A percentile compares a stretch with the other conserved stretches of the same genome.
phyloP scores from a whole-genome alignment of 2,329 filamentous ascomycete species.

The Alternaria sp. region DNA sequence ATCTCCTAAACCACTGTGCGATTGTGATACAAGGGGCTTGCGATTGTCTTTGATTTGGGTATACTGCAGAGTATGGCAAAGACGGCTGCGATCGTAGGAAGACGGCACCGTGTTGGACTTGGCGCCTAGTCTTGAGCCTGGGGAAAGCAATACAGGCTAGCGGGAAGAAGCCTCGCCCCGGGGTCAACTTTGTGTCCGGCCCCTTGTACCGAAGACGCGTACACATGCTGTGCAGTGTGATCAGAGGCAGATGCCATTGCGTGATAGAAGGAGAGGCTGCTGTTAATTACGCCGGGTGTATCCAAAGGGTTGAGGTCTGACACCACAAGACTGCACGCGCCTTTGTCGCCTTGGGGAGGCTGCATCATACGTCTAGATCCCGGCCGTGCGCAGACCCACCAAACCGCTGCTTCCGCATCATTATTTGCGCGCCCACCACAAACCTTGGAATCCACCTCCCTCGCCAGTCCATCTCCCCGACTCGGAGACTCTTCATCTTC shows the following conservation, averaged over 20 bases:
- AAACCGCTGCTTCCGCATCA: slow-evolving; percentile 12
- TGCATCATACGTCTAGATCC: not conserved
- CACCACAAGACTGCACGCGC: not conserved
- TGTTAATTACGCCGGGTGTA: not conserved
- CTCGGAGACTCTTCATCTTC: slow-evolving; percentile 16
- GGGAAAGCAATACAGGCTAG: slow-evolving; percentile 1
- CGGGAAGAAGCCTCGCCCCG: not conserved
- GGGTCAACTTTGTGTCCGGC: not conserved
- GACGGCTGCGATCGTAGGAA: not conserved
- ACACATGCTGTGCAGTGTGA: not conserved
- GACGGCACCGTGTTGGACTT: not conserved
- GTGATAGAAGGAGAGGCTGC: not conserved
- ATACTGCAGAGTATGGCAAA: not conserved
- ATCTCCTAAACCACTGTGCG: not conserved
- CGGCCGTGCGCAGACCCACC: slow-evolving; percentile 1
- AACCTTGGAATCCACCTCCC: not conserved
- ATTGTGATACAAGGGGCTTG: not conserved
- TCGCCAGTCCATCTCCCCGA: slow-evolving; percentile 4
- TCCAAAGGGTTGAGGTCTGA: not conserved
- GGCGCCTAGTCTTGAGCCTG: not conserved
- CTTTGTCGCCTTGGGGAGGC: not conserved
- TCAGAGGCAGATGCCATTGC: not conserved
- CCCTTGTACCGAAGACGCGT: not conserved
- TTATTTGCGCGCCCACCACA: slow-evolving; percentile 16
- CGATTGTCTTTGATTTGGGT: not conserved